Percentiles rank a stretch among this genome's conserved stretches.
Evolutionary conservation across 805 yeast species (phyloP).

Genomic region (Hanseniaspora osmophila): DNA sequence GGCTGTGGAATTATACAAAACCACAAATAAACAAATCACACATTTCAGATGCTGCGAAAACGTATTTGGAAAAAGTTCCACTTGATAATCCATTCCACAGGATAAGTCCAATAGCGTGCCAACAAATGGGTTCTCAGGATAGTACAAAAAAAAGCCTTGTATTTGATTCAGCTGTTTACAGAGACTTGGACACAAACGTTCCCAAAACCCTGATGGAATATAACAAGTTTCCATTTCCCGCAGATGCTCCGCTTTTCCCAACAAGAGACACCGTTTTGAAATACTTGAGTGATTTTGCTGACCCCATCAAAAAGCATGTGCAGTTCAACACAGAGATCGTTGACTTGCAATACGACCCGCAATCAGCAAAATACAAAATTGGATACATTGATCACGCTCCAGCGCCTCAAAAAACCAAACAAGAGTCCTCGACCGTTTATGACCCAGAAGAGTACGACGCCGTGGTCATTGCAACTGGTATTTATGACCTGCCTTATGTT

Average conservation of each 20-base stretch:
- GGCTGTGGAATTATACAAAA: slow-evolving; percentile 54
- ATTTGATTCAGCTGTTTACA: slow-evolving; percentile 44
- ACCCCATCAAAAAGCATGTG: slow-evolving; percentile 28
- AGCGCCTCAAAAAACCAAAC: neutral
- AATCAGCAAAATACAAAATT: slow-evolving; percentile 29
- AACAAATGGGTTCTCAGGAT: too few relatives aligned
- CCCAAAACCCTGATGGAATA: slow-evolving; percentile 52
- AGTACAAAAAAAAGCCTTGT: slow-evolving; percentile 14
- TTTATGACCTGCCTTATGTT: slow-evolving; percentile 44
- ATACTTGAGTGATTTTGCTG: slow-evolving; percentile 41
- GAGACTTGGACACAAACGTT: slow-evolving; percentile 50
- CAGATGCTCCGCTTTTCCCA: slow-evolving; percentile 39
- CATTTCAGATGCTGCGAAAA: neutral
- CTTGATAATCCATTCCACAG: slow-evolving; percentile 15
- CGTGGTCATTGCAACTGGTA: slow-evolving; percentile 51
- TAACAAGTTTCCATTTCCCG: slow-evolving; percentile 33
- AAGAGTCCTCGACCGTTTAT: neutral
- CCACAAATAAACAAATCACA: slow-evolving; percentile 8
- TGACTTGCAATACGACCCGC: slow-evolving; percentile 19
- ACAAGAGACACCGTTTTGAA: slow-evolving; percentile 39
- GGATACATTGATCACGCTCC: slow-evolving; percentile 4
- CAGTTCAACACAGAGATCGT: slow-evolving; percentile 35
- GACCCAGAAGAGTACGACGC: slow-evolving; percentile 34
- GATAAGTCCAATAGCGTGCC: slow-evolving; percentile 5
- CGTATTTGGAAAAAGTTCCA: slow-evolving; percentile 15